Evolutionary conservation across 2,329 filamentous ascomycete genomes (phyloP).

Genomic region (Knoxdaviesia capensis): DNA sequence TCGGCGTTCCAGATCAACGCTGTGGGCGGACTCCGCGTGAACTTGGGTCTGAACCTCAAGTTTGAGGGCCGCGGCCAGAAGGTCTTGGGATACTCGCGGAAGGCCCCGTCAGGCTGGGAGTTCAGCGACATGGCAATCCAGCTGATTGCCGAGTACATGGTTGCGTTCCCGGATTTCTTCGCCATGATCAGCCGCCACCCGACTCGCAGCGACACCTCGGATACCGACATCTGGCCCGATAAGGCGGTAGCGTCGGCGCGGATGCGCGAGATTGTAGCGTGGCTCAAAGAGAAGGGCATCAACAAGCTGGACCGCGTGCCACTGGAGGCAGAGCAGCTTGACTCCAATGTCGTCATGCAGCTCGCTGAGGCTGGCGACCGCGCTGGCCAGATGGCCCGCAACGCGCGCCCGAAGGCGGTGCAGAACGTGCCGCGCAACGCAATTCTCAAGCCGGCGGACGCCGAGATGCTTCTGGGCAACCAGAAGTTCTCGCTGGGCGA

Average conservation of each 20-base stretch:
- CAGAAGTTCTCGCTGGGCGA: constrained; percentile 75
- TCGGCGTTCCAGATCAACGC: constrained; percentile 72
- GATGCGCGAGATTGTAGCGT: constrained; percentile 83
- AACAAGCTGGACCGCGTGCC: constrained; percentile 93
- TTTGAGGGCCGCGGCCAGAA: constrained; percentile 93
- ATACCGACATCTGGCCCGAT: constrained; percentile 69
- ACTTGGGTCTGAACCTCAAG: constrained; percentile 87
- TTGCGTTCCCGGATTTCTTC: constrained; percentile 87
- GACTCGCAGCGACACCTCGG: constrained; percentile 62
- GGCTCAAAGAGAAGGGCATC: constrained; percentile 80
- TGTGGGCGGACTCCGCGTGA: constrained; percentile 64
- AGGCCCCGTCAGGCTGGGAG: constrained; percentile 77
- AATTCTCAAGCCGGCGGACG: constrained; percentile 80
- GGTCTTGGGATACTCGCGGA: constrained; percentile 85
- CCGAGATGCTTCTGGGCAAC: constrained; percentile 76
- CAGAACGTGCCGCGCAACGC: constrained; percentile 70
- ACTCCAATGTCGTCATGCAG: constrained; percentile 68
- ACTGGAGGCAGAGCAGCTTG: constrained; percentile 86
- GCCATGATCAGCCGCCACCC: constrained; percentile 72
- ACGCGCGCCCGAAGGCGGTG: constrained; percentile 34
- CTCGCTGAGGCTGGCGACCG: constrained; percentile 62
- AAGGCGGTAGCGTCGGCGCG: constrained; percentile 51
- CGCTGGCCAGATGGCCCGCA: neutral
- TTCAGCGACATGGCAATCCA: constrained; percentile 73
- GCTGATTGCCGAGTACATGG: constrained; percentile 76